A percentile compares a stretch with the other conserved stretches of the same genome.
Conservation (phyloP, 2,329 filamentous ascomycete species). For the Talaromyces islandicus region DNA sequence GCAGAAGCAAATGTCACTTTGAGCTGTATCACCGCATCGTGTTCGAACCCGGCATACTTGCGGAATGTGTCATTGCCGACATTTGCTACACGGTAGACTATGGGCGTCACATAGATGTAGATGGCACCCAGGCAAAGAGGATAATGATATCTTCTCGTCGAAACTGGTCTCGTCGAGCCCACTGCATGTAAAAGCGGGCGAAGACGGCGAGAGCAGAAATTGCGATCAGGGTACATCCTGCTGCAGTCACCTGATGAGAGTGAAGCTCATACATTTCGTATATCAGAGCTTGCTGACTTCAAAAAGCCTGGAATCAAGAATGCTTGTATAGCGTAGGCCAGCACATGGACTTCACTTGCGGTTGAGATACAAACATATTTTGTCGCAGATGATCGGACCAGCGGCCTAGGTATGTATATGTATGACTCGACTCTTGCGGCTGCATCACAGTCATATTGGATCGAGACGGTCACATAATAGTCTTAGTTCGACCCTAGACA, state of each 20-base stretch:
- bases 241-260: constrained; percentile 3
- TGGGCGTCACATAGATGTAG: constrained; percentile 30
- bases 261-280: constrained; percentile 6
- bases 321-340: background rate
- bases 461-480: background rate
- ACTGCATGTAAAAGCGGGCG: constrained; percentile 10
- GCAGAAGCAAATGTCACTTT: constrained; percentile 34
- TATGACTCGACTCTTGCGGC: background rate
- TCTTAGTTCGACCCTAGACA: background rate
- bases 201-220: constrained; percentile 12
- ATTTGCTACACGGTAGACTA: constrained; percentile 24
- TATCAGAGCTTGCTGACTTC: background rate
- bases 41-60: constrained; percentile 21
- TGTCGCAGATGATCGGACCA: background rate
- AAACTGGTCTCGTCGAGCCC: constrained; percentile 1
- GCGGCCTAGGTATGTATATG: background rate
- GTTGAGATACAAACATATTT: background rate
- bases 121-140: constrained; percentile 17
- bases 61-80: constrained; percentile 17
- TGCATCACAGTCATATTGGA: background rate
- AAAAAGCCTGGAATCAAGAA: constrained; percentile 10
- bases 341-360: background rate
- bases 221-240: constrained; percentile 15
- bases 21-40: constrained; percentile 23
- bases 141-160: constrained; percentile 11